These are phyloP conservation scores for Tilletiopsis washingtonensis DNA, from an alignment of 1,284 basidiomycete species.

Conservation along the genomic window DNA sequence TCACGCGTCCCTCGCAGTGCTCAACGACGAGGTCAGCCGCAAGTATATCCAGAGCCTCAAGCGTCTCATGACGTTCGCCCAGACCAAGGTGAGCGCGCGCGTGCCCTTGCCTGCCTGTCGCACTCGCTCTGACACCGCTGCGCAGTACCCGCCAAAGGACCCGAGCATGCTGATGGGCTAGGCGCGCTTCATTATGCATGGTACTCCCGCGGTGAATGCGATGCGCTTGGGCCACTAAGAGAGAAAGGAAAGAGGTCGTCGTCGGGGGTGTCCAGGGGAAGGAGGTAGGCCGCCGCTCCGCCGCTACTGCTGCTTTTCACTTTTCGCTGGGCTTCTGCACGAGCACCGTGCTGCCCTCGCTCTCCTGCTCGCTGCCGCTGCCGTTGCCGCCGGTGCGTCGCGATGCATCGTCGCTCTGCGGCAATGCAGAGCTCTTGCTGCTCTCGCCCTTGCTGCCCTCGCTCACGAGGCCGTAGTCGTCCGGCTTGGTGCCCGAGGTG, in stretches of 20 bases:
- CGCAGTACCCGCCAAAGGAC: constrained; percentile 23
- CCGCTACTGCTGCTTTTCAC: too few relatives aligned
- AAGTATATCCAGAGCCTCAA: constrained; percentile 99
- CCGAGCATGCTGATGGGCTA: constrained; percentile 35
- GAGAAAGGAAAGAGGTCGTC: too few relatives aligned
- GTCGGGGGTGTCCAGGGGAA: too few relatives aligned
- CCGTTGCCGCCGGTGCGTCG: not conserved
- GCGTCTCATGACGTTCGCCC: constrained; percentile 53
- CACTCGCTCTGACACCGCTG: not conserved
- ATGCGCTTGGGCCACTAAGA: too few relatives aligned
- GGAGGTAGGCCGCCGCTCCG: too few relatives aligned
- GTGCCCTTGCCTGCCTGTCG: not conserved
- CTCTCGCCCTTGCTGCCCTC: constrained; percentile 13
- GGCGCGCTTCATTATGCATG: too few relatives aligned
- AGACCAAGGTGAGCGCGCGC: constrained; percentile 19
- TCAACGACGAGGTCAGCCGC: constrained; percentile 96
- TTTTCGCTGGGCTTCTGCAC: too few relatives aligned
- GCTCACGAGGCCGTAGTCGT: constrained; percentile 25
- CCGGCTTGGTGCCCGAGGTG: constrained; percentile 14
- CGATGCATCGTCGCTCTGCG: not conserved
- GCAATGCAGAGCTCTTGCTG: not conserved
- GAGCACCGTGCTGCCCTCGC: not conserved
- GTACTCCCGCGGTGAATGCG: too few relatives aligned
- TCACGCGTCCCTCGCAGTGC: constrained; percentile 51
- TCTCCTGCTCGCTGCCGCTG: not conserved